Conservation (phyloP, 495 filamentous ascomycete genomes). For the Penicillium chermesinum region DNA sequence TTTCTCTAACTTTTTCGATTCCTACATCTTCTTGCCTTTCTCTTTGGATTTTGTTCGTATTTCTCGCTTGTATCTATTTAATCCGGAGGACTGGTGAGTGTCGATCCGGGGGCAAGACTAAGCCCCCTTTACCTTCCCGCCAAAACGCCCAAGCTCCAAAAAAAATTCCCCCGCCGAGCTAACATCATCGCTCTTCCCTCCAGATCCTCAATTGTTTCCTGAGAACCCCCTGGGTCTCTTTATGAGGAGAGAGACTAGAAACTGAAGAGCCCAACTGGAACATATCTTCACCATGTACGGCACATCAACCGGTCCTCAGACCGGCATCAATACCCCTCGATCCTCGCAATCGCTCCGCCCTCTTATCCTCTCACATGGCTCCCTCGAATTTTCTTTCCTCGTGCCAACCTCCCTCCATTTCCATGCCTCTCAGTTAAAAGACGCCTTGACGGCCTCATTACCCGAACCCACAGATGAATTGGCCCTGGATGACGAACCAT, state of each 20-base stretch:
- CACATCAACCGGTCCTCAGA: constrained; percentile 74
- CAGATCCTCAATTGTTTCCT: constrained; percentile 5
- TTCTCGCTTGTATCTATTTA: not conserved
- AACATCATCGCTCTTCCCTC: constrained; percentile 2
- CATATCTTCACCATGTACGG: constrained; percentile 68
- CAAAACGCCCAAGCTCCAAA: constrained; percentile 1
- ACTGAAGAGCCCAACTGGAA: constrained; percentile 9
- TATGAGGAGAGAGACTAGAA: constrained; percentile 2
- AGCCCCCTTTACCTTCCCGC: not conserved
- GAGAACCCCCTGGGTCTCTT: constrained; percentile 1
- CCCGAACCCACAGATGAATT: constrained; percentile 92
- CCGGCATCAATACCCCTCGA: constrained; percentile 90
- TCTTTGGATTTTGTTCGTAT: not conserved
- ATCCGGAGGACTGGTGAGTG: not conserved
- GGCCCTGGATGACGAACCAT: constrained; percentile 95
- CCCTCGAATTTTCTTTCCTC: constrained; percentile 90
- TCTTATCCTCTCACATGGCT: constrained; percentile 83
- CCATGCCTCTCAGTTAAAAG: constrained; percentile 87
- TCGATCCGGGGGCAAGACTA: not conserved
- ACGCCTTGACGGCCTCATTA: constrained; percentile 75
- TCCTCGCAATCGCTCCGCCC: constrained; percentile 89
- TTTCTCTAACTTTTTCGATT: constrained; percentile 12
- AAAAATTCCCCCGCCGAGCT: constrained; percentile 1
- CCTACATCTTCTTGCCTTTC: not conserved
- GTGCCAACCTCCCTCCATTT: constrained; percentile 93